phyloP scores from a whole-genome alignment of 192 early-diverging fungal species.

The Backusella mclennaniae region DNA sequence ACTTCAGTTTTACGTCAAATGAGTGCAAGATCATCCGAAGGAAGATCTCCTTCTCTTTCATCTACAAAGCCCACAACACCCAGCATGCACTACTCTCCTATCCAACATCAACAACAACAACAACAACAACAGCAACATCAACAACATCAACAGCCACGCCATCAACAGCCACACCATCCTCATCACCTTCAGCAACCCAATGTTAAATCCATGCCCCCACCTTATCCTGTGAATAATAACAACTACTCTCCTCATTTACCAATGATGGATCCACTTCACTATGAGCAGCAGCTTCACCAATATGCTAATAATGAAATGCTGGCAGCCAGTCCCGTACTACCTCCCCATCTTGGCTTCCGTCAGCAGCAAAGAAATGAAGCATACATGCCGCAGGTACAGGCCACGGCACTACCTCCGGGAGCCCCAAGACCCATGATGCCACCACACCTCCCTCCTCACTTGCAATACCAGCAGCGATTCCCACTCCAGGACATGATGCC shows the following conservation, averaged over 20 bases:
- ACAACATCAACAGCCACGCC: background rate
- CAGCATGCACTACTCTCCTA: slow-evolving; percentile 6
- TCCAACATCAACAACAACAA: background rate
- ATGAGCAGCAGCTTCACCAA: slow-evolving; percentile 1
- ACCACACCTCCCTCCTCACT: slow-evolving; percentile 4
- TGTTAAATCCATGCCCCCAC: background rate
- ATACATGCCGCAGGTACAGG: background rate
- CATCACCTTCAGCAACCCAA: background rate
- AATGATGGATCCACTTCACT: slow-evolving; percentile 5
- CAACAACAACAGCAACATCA: background rate
- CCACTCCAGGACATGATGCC: slow-evolving; percentile 22
- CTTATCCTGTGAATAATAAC: background rate
- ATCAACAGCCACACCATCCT: background rate
- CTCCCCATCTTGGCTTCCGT: background rate
- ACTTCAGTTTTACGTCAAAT: slow-evolving; percentile 60
- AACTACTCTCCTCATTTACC: background rate
- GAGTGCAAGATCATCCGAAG: slow-evolving; percentile 45
- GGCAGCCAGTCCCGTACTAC: background rate
- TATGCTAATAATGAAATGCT: background rate
- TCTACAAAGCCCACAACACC: slow-evolving; percentile 5
- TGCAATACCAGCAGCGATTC: slow-evolving; percentile 15
- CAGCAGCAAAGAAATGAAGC: background rate
- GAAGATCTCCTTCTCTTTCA: slow-evolving; percentile 18
- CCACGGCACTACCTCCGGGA: slow-evolving; percentile 2
- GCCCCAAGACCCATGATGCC: slow-evolving; percentile 20